Conservation (phyloP, 1,284 basidiomycete species). For the Tremellales sp. region DNA sequence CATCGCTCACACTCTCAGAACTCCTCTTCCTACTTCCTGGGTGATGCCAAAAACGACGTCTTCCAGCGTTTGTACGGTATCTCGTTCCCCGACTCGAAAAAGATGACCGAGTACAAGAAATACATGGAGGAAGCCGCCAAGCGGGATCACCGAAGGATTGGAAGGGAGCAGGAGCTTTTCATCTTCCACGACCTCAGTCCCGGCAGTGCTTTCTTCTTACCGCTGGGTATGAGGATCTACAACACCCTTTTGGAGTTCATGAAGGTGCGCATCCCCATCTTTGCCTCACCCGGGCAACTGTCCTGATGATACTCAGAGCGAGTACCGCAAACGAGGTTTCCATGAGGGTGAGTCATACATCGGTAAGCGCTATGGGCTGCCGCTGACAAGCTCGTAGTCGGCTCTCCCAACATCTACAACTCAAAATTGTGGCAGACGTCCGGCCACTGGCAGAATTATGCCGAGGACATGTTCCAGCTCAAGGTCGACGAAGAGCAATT, state of each 20-base stretch:
- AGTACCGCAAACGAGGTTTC: slow-evolving; percentile 54
- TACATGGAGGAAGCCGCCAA: slow-evolving; percentile 96
- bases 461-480: slow-evolving; percentile 94
- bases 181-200: slow-evolving; percentile 97
- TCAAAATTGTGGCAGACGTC: slow-evolving; percentile 97
- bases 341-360: slow-evolving; percentile 46
- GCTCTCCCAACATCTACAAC: slow-evolving; percentile 97
- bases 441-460: slow-evolving; percentile 97
- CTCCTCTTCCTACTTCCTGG: slow-evolving; percentile 97
- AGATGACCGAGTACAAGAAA: slow-evolving; percentile 90
- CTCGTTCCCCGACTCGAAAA: slow-evolving; percentile 98
- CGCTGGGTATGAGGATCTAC: slow-evolving; percentile 95
- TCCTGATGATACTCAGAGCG: slow-evolving; percentile 27
- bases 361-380: too few relatives aligned
- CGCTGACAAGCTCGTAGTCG: slow-evolving; percentile 61
- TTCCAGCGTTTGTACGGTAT: slow-evolving; percentile 97
- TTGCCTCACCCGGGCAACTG: background rate
- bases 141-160: slow-evolving; percentile 94
- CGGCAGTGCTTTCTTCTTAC: slow-evolving; percentile 94
- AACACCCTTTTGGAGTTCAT: slow-evolving; percentile 89
- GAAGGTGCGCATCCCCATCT: slow-evolving; percentile 57
- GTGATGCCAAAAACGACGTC: slow-evolving; percentile 88
- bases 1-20: slow-evolving; percentile 55
- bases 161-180: slow-evolving; percentile 95
- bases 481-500: slow-evolving; percentile 93